Conservation (phyloP, 2,329 filamentous ascomycete species). For the Fragosphaeria purpurea region DNA sequence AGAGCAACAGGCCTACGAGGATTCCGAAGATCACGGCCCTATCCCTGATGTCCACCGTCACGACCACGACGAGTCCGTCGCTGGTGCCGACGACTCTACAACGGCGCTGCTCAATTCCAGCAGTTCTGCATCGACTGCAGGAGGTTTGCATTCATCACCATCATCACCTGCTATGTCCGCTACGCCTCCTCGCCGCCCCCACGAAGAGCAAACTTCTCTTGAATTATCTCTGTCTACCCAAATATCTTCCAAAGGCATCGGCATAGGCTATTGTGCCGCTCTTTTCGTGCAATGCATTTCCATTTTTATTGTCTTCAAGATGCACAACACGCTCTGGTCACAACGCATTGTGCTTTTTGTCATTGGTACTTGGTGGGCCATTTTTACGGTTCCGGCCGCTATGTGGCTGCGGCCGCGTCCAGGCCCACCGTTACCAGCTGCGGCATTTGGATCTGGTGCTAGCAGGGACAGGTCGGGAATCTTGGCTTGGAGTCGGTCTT, state of each 20-base stretch:
- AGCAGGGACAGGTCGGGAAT: conserved; percentile 19
- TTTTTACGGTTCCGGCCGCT: conserved; percentile 81
- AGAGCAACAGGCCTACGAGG: conserved; percentile 18
- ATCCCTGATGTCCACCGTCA: conserved; percentile 17
- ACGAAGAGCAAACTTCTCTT: conserved; percentile 44
- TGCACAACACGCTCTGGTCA: conserved; percentile 72
- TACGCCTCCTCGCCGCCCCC: neutral
- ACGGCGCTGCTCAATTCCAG: conserved; percentile 34
- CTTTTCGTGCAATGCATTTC: conserved; percentile 74
- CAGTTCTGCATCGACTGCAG: neutral
- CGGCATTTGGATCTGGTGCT: conserved; percentile 13
- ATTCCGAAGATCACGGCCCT: conserved; percentile 18
- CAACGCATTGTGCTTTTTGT: conserved; percentile 79
- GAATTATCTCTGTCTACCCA: conserved; percentile 77
- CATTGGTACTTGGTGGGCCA: conserved; percentile 84
- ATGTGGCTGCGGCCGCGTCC: conserved; percentile 82
- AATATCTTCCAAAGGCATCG: conserved; percentile 87
- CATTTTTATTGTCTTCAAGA: conserved; percentile 63
- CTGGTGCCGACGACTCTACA: conserved; percentile 30
- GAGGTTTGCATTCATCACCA: neutral
- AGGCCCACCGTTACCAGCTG: conserved; percentile 61
- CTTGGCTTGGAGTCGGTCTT: conserved; percentile 26
- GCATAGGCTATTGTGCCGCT: conserved; percentile 83
- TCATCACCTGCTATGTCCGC: neutral
- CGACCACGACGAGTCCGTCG: conserved; percentile 18